Evolutionary conservation across 2,329 filamentous ascomycete genomes (phyloP).

Genomic region (Bipolaris bicolor): DNA sequence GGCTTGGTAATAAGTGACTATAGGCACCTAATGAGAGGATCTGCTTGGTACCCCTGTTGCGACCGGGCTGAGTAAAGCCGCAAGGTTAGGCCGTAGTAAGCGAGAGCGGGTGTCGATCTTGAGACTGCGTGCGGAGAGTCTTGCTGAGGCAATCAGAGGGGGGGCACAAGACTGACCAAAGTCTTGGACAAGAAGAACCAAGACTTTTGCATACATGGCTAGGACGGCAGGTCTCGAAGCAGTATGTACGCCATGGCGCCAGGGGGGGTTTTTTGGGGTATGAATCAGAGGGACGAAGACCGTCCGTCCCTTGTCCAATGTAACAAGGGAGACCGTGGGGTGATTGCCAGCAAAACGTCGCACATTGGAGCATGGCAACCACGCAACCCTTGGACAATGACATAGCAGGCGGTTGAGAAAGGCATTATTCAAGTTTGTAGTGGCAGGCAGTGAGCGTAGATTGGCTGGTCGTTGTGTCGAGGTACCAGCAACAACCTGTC

Average conservation of each 20-base stretch:
- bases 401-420: neutral
- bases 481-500: neutral
- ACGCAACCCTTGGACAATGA: neutral
- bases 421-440: neutral
- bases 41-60: slow-evolving; percentile 10
- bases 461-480: neutral
- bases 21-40: neutral
- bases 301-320: neutral
- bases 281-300: neutral
- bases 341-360: neutral
- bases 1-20: slow-evolving; percentile 5
- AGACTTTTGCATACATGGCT: neutral
- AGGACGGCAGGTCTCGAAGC: neutral
- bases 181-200: neutral
- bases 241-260: neutral
- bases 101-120: slow-evolving; percentile 6
- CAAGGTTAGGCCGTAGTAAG: slow-evolving; percentile 10
- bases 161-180: neutral
- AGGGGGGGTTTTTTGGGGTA: neutral
- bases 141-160: slow-evolving; percentile 1
- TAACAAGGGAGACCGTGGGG: slow-evolving; percentile 9
- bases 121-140: slow-evolving; percentile 1
- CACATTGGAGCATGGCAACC: neutral
- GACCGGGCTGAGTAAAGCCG: slow-evolving; percentile 12
- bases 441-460: neutral